Percentiles rank a stretch among this genome's conserved stretches.
These are phyloP conservation scores for Somion occarium DNA, from an alignment of 1,284 basidiomycete species.

Conservation along the genomic window DNA sequence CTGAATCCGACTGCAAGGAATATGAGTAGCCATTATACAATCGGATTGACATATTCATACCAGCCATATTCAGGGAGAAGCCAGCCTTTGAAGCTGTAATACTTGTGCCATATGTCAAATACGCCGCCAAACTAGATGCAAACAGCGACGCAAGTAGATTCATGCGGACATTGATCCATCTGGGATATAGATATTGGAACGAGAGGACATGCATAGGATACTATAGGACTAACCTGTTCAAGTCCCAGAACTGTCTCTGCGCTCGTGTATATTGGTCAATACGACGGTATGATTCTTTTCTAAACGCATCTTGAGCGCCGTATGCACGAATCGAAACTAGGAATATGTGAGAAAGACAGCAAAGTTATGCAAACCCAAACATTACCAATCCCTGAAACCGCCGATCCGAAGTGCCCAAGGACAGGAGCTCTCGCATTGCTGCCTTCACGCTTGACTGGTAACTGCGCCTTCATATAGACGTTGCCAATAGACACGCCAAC, in stretches of 20 bases:
- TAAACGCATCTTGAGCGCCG: constrained; percentile 41
- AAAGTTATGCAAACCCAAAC: background rate
- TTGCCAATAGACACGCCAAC: constrained; percentile 37
- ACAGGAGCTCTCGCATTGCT: constrained; percentile 46
- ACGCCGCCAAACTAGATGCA: constrained; percentile 45
- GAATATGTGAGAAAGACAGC: background rate
- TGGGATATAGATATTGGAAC: constrained; percentile 28
- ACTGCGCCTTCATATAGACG: constrained; percentile 64
- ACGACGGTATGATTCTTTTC: constrained; percentile 33
- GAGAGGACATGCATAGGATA: constrained; percentile 18
- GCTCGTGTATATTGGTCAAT: constrained; percentile 42
- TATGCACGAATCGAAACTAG: constrained; percentile 59
- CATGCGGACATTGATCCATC: constrained; percentile 23
- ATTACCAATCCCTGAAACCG: constrained; percentile 57
- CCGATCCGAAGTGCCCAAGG: constrained; percentile 60
- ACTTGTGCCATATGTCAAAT: constrained; percentile 42
- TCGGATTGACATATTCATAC: constrained; percentile 20
- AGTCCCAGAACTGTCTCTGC: constrained; percentile 41
- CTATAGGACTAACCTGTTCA: constrained; percentile 35
- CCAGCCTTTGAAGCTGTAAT: constrained; percentile 40
- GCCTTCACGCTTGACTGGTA: background rate
- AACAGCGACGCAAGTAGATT: constrained; percentile 48
- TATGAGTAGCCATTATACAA: no score
- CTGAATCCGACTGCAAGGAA: constrained; percentile 45
- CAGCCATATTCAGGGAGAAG: constrained; percentile 47